Percentiles rank a stretch among this genome's conserved stretches.
Conservation (phyloP, 2,329 filamentous ascomycete species). For the Byssochlamys sp. region DNA sequence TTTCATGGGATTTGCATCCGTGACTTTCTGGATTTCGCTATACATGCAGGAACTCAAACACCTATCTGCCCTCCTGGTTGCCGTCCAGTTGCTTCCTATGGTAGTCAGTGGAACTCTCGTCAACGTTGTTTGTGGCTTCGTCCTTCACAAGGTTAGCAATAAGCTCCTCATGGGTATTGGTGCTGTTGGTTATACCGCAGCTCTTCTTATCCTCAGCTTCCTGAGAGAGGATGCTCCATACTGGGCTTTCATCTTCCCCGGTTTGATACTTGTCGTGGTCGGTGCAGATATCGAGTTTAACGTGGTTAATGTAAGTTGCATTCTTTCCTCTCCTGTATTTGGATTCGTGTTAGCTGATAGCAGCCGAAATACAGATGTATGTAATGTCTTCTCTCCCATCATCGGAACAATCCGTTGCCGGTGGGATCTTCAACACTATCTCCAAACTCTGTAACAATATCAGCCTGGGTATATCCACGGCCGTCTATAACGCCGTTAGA, state of each 20-base stretch:
- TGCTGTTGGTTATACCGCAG: conserved; percentile 32
- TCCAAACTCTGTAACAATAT: conserved; percentile 52
- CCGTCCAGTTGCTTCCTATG: conserved; percentile 57
- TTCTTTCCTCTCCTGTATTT: not conserved
- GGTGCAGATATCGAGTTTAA: conserved; percentile 64
- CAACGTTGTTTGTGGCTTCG: conserved; percentile 52
- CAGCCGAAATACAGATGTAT: conserved; percentile 46
- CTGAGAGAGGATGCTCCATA: conserved; percentile 49
- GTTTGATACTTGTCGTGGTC: conserved; percentile 51
- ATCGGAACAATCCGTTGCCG: conserved; percentile 56
- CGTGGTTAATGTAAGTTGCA: conserved; percentile 51
- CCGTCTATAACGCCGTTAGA: conserved; percentile 25
- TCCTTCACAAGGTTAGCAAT: conserved; percentile 57
- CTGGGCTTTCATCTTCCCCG: conserved; percentile 58
- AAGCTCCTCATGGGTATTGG: conserved; percentile 51
- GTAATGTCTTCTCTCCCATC: conserved; percentile 56
- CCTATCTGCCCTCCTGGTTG: conserved; percentile 49
- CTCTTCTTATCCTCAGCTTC: conserved; percentile 48
- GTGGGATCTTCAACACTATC: conserved; percentile 59
- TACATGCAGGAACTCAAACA: conserved; percentile 53
- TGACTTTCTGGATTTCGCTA: conserved; percentile 55
- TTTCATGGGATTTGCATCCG: conserved; percentile 53
- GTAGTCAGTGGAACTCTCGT: conserved; percentile 53
- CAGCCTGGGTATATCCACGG: conserved; percentile 53
- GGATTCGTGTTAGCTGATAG: conserved; percentile 4